Evolutionary conservation across 2,329 filamentous ascomycete species (phyloP), one percentile per base, ranked within the genome.

Genomic region (Monosporascus sp.): DNA sequence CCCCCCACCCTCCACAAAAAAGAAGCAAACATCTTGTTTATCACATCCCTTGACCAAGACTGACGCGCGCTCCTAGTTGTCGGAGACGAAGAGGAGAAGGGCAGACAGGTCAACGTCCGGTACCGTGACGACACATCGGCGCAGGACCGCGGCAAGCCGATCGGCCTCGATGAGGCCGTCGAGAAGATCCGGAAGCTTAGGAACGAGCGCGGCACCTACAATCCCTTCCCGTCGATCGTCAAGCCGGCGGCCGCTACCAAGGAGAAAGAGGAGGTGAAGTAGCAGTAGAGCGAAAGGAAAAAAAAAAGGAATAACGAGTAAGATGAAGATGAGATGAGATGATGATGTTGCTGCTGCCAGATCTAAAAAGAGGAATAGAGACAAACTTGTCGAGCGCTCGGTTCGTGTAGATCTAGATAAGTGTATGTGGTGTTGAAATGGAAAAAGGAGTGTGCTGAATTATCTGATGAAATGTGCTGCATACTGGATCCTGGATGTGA

Each of bases 81-180:
- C 57, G 83, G 82, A 52, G 81, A 80, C 57, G 77, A 83, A 64
- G 83, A 85, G 69, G 78, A 77, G 71, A 75, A 79, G 59, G 80
- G 77, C 49, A 74, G 80, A 61, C 77, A 81, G 57, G 78, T 86
- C 65, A 85, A 84, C 66, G 80, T 85, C 54, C 79, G 83, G 53
- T 83, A 84, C 72, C 76, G 82, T 60, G 82, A 85, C 62, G 81
- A 85, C 68, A 80, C 80, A 48, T 78, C 76, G 51, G 82, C 78
- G 50, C 82, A 86, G 69, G 77, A 77, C 62, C 78, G 82, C 65
- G 82, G 82, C 59, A 81, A 82, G 65, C 76, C 83, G 45, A 71
- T 85, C 48, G 71, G 77, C 20, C 68, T 85, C 49, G 70, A 81
- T 43, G 78, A 82, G 62, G 82, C 80, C 6, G 69, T 84, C 45